Conservation (phyloP, 179 eudicot genomes). For the Carnegiea gigantea region DNA sequence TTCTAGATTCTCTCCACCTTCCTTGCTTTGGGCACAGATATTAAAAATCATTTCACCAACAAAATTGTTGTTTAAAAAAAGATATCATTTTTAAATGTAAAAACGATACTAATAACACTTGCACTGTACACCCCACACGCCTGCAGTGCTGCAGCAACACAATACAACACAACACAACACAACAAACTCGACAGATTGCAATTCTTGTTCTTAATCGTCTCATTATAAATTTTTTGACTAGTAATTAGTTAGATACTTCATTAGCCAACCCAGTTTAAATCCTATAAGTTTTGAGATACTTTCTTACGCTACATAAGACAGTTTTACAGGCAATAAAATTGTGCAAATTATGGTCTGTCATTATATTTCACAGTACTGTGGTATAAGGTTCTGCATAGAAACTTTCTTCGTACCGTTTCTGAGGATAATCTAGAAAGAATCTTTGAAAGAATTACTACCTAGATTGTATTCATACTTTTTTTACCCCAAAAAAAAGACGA, state of each 20-base stretch:
- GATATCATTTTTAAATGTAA: not conserved
- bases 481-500: too few relatives aligned
- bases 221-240: not conserved
- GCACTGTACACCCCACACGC: not conserved
- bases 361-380: too few relatives aligned
- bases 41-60: not conserved
- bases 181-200: not conserved
- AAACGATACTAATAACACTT: not conserved
- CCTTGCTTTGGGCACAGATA: constrained; percentile 40
- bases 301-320: too few relatives aligned
- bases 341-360: too few relatives aligned
- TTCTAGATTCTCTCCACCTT: constrained; percentile 71
- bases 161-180: not conserved
- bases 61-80: not conserved
- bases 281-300: too few relatives aligned
- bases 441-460: too few relatives aligned
- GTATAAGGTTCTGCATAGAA: too few relatives aligned
- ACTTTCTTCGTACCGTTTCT: too few relatives aligned
- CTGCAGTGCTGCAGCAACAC: not conserved
- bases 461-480: too few relatives aligned
- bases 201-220: not conserved
- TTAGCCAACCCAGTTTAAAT: not conserved
- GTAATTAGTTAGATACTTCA: not conserved
- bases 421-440: too few relatives aligned
- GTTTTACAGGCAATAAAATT: too few relatives aligned